Evolutionary conservation across 2,329 filamentous ascomycete species (phyloP).

Genomic region (Penicillium sp.): DNA sequence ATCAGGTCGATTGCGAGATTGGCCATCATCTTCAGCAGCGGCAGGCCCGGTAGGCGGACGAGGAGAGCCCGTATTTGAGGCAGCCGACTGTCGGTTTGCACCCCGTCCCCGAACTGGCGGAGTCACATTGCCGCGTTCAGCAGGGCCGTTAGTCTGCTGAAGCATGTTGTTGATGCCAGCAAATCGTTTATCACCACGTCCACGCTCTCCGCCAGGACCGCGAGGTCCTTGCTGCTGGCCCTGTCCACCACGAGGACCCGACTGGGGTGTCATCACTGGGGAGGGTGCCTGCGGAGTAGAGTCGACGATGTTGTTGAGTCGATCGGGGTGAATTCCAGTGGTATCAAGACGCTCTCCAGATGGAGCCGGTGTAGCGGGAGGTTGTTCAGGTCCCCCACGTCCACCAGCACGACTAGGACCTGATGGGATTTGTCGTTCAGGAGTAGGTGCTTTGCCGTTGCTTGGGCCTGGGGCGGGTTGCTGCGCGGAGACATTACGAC

Average conservation of each 20-base stretch:
- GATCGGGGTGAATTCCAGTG: constrained; percentile 61
- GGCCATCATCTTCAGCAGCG: constrained; percentile 38
- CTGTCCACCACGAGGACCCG: constrained; percentile 48
- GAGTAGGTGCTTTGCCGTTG: constrained; percentile 31
- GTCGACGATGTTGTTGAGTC: constrained; percentile 45
- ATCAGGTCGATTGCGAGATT: constrained; percentile 37
- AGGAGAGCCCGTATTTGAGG: constrained; percentile 40
- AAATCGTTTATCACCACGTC: constrained; percentile 55
- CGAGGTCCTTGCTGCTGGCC: constrained; percentile 48
- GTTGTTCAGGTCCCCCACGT: constrained; percentile 43
- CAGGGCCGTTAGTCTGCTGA: constrained; percentile 48
- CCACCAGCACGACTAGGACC: constrained; percentile 50
- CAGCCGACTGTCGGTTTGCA: constrained; percentile 42
- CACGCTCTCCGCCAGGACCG: constrained; percentile 46
- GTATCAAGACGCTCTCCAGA: constrained; percentile 45
- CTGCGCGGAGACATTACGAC: constrained; percentile 38
- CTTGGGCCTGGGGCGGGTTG: constrained; percentile 26
- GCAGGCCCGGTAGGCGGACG: constrained; percentile 41
- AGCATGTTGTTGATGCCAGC: constrained; percentile 55
- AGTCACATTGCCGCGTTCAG: constrained; percentile 42
- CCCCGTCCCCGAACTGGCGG: constrained; percentile 50
- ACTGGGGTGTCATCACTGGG: constrained; percentile 43
- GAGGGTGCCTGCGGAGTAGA: constrained; percentile 34
- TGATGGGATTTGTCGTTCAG: constrained; percentile 52
- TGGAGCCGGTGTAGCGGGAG: constrained; percentile 37